Base-by-base conservation (phyloP, 2,329 filamentous ascomycete species). In the Hypoxylon sp. region DNA sequence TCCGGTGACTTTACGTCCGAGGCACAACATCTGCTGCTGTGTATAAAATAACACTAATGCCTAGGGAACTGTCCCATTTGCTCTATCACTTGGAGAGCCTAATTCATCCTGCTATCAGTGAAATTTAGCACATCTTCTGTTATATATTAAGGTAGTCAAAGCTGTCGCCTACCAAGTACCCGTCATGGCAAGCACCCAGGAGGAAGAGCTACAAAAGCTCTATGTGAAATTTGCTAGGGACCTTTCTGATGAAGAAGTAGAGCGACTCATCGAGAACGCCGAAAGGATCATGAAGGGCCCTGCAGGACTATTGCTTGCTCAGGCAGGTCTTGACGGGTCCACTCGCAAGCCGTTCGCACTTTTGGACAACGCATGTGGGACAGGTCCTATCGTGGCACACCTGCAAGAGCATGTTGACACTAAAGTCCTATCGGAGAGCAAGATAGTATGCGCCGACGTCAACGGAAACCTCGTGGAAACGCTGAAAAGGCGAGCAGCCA, bases 311-410 rank as follows among this genome's bases (percentile, higher is more conserved):
- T 36, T 76, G 66, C 74, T 80, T 24, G 55, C 57, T 16, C 74
- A 79, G 64, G 78, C 76, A 32, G 75, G 75, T 1, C 68, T 79
- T 14, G 62, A 69, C 51, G 44, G 63, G 3, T 58, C 63, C 12
- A 72, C 70, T 2, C 61, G 53, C 8, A 65, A 65, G 4, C 79
- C 81, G 0, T 74, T 84, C 49, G 49, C 52, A 2, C 68, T 87
- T 22, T 72, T 88, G 9, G 86, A 88, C 61, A 81, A 81, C 65
- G 85, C 83, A 5, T 87, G 85, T 58, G 85, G 85, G 0, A 78
- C 79, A 3, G 86, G 85, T 0, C 78, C 85, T 14, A 76, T 86
- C 11, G 81, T 81, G 0, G 79, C 81, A 7, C 73, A 81, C 24
- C 69, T 87, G 12, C 80, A 84, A 59, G 71, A 72, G 8, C 72